phyloP scores from a whole-genome alignment of 2,329 filamentous ascomycete genomes.

The Diaporthe humulicola region DNA sequence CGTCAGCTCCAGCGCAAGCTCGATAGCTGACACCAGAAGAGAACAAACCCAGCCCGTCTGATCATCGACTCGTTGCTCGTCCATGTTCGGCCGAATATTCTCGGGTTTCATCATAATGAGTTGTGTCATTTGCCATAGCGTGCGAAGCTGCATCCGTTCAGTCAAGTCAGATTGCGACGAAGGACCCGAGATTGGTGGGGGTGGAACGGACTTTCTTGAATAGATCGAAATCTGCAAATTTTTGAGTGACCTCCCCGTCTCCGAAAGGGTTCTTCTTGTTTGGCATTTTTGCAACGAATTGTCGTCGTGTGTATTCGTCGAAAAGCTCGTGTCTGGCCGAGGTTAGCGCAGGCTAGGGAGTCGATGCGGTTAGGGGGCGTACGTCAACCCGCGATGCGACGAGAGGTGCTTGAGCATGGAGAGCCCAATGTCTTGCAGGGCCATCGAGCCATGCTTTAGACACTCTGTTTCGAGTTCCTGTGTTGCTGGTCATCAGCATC shows the following conservation, averaged over 20 bases:
- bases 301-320: slow-evolving; percentile 91
- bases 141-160: slow-evolving; percentile 66
- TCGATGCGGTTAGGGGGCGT: slow-evolving; percentile 55
- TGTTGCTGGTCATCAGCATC: slow-evolving; percentile 25
- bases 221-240: slow-evolving; percentile 85
- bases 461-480: slow-evolving; percentile 93
- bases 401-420: slow-evolving; percentile 93
- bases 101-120: slow-evolving; percentile 93
- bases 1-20: slow-evolving; percentile 44
- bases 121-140: slow-evolving; percentile 89
- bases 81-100: slow-evolving; percentile 87
- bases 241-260: slow-evolving; percentile 76
- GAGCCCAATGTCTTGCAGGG: slow-evolving; percentile 85
- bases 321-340: slow-evolving; percentile 81
- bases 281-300: slow-evolving; percentile 87
- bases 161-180: background rate
- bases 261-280: slow-evolving; percentile 84
- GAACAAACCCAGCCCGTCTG: slow-evolving; percentile 85
- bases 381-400: slow-evolving; percentile 93
- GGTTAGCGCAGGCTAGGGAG: slow-evolving; percentile 16
- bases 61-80: slow-evolving; percentile 83
- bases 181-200: background rate
- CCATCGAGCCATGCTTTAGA: slow-evolving; percentile 81
- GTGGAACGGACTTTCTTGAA: slow-evolving; percentile 75
- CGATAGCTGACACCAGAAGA: slow-evolving; percentile 45